These are phyloP conservation scores for Schizophyllum amplum DNA, from an alignment of 1,284 basidiomycete genomes.

Conservation along the genomic window DNA sequence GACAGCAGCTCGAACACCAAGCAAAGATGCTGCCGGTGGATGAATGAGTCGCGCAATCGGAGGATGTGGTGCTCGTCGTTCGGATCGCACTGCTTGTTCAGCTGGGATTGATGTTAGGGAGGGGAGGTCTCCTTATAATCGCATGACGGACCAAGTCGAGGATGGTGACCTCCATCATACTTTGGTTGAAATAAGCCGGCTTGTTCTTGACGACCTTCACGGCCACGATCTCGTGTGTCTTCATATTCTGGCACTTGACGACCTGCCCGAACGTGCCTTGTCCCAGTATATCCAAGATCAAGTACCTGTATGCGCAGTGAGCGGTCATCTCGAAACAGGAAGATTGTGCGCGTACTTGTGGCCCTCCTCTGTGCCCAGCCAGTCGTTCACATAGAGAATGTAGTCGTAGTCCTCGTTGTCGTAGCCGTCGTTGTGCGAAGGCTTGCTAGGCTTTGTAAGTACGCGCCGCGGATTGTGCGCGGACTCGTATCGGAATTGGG, in stretches of 20 bases:
- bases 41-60: slow-evolving; percentile 92
- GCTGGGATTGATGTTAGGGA: slow-evolving; percentile 32
- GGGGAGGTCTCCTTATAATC: too few relatives aligned
- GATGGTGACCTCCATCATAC: slow-evolving; percentile 99
- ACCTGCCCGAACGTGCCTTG: slow-evolving; percentile 99
- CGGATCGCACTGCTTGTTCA: slow-evolving; percentile 90
- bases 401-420: slow-evolving; percentile 98
- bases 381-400: slow-evolving; percentile 95
- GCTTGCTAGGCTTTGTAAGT: slow-evolving; percentile 93
- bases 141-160: slow-evolving; percentile 72
- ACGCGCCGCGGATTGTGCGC: slow-evolving; percentile 89
- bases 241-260: slow-evolving; percentile 99
- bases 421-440: slow-evolving; percentile 87
- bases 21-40: slow-evolving; percentile 93
- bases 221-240: slow-evolving; percentile 96
- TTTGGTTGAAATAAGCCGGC: slow-evolving; percentile 98
- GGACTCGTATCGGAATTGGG: slow-evolving; percentile 87
- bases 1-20: slow-evolving; percentile 97
- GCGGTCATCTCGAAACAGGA: slow-evolving; percentile 5
- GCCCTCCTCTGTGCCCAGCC: slow-evolving; percentile 83
- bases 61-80: slow-evolving; percentile 96
- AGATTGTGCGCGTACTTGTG: slow-evolving; percentile 63
- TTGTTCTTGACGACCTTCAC: slow-evolving; percentile 99
- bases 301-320: slow-evolving; percentile 53
- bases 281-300: slow-evolving; percentile 96